Percentiles rank a stretch among this genome's conserved stretches.
phyloP scores from a whole-genome alignment of 345 rosid species.

The Sonneratia caseolaris region DNA sequence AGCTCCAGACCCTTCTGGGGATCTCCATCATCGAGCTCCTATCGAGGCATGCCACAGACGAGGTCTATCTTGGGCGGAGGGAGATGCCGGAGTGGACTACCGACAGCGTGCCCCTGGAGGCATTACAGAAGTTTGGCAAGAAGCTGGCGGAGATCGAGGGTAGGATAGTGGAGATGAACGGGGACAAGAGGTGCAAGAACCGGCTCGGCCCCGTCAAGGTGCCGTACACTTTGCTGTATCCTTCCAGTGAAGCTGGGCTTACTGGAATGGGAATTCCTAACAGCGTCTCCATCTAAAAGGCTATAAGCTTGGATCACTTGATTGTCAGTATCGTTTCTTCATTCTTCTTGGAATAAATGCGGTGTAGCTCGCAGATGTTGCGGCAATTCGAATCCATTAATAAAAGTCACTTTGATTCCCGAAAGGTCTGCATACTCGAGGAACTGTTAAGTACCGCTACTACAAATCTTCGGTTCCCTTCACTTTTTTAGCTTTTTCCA shows the following conservation, averaged over 20 bases:
- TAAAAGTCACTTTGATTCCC: not conserved
- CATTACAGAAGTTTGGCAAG: constrained; percentile 27
- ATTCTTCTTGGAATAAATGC: not conserved
- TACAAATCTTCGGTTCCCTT: too few species aligned
- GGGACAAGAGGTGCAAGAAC: constrained; percentile 13
- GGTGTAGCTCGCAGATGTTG: not conserved
- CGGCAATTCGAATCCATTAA: not conserved
- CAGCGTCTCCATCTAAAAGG: constrained; percentile 10
- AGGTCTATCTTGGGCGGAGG: constrained; percentile 36
- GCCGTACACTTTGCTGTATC: constrained; percentile 17
- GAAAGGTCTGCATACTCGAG: too few species aligned
- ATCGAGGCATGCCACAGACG: constrained; percentile 37
- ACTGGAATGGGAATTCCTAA: constrained; percentile 21
- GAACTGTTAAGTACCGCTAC: too few species aligned
- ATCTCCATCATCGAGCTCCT: constrained; percentile 34
- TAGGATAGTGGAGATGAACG: constrained; percentile 13
- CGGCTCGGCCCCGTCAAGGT: constrained; percentile 17
- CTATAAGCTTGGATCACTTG: not conserved
- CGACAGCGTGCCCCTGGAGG: constrained; percentile 16
- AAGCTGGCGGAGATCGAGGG: constrained; percentile 19
- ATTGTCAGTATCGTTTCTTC: not conserved
- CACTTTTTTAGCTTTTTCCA: too few species aligned
- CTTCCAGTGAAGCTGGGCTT: constrained; percentile 12
- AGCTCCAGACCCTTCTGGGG: constrained; percentile 27
- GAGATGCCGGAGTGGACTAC: constrained; percentile 35